Evolutionary conservation across 2,329 filamentous ascomycete species (phyloP), one percentile per base, ranked within the genome.

Genomic region (Apiospora kogelbergensis): DNA sequence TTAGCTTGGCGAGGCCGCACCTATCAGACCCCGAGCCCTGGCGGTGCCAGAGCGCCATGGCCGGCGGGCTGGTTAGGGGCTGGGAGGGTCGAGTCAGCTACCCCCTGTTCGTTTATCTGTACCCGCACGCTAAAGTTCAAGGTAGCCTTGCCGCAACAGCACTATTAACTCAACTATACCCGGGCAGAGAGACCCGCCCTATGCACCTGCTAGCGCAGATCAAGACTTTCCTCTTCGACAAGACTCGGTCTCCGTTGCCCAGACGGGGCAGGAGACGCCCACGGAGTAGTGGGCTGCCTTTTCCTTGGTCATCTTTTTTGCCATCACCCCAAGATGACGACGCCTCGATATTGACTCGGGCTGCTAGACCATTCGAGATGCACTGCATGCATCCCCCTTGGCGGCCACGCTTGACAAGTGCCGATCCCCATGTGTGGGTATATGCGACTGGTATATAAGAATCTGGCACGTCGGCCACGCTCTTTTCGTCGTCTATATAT

Each of bases 391-490:
- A 60, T 60, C 53, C 30, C 26, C 30, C 11, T 10, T n/a, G 30
- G 53, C 10, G 17, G 53, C 7, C 7, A 11, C 30, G 9, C 10
- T n/a, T 60, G 53, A 60, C 53, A 60, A 60, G 53, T 60, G 53
- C 53, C 53, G 53, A 60, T 60, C 53, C 53, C 30, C 37, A 60
- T 10, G 53, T n/a, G 53, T 60, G 53, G 53, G 53, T 37, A 60
- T 60, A 60, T 60, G 30, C 53, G 20, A 20, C 30, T 60, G 53
- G 17, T 33, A 57, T 57, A 33, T 33, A 33, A 60, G 9, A 30
- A 37, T 37, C 30, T 37, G n/a, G 13, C 20, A 30, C 24, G n/a
- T 37, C 17, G 20, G 53, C 63, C 41, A 65, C 44, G 41, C 22
- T 5, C 24, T 6, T n/a, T 10, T 45, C 15, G 11, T 15, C 40